These are phyloP conservation scores for Aphanomyces cochlioides DNA, from an alignment of 352 stramenopile species.

Conservation along the genomic window DNA sequence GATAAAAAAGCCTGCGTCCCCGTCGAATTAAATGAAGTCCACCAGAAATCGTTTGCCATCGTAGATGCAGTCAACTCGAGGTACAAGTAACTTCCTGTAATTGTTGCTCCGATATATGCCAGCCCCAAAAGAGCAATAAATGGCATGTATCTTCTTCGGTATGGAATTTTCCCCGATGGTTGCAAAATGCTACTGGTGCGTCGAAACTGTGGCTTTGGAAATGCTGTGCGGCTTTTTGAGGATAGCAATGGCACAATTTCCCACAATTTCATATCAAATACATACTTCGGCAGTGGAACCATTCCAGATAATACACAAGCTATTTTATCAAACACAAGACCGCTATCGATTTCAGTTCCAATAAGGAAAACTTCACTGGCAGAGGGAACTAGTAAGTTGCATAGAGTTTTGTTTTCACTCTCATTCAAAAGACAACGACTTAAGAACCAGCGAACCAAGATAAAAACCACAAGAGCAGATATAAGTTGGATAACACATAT, in stretches of 20 bases:
- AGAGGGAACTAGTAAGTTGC: conserved; percentile 5
- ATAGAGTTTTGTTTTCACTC: not conserved
- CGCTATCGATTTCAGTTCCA: not conserved
- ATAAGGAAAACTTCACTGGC: not conserved
- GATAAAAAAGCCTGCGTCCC: conserved; percentile 1
- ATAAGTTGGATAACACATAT: not conserved
- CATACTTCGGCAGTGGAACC: not conserved
- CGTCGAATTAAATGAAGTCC: conserved; percentile 17
- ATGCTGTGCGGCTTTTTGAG: too few species aligned
- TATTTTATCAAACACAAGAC: not conserved
- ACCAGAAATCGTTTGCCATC: conserved; percentile 26
- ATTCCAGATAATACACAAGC: conserved; percentile 5
- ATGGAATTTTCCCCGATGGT: not conserved
- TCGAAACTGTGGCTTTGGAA: too few species aligned
- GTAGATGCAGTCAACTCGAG: not conserved
- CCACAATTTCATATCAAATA: conserved; percentile 14
- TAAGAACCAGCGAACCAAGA: not conserved
- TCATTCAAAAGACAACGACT: not conserved
- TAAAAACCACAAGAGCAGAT: not conserved
- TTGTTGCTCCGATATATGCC: not conserved
- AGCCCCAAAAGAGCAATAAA: not conserved
- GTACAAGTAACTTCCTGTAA: not conserved
- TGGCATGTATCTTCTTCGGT: not conserved
- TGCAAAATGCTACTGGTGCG: not conserved
- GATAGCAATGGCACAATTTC: not conserved